Conservation (phyloP, 345 rosid genomes). For the Populus deltoides region DNA sequence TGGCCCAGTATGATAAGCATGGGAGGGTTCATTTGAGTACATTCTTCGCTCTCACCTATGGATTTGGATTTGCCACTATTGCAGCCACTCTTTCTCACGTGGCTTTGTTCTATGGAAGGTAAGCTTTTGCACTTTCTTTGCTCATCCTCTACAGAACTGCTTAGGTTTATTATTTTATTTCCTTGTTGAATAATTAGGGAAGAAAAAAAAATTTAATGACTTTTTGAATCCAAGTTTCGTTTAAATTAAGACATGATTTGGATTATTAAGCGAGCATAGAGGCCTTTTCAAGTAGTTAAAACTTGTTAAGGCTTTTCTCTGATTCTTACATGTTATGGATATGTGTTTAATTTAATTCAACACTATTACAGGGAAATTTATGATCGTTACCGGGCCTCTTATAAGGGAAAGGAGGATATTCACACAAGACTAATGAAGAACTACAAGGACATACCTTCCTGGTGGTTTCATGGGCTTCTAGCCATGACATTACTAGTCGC, state of each 20-base stretch:
- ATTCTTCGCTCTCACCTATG: slow-evolving; percentile 43
- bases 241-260: no score
- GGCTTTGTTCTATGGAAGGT: slow-evolving; percentile 48
- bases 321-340: no score
- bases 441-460: slow-evolving; percentile 40
- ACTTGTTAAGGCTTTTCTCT: no score
- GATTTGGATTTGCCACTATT: slow-evolving; percentile 37
- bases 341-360: not conserved
- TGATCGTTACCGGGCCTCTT: slow-evolving; percentile 31
- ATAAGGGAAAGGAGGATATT: slow-evolving; percentile 31
- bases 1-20: slow-evolving; percentile 13
- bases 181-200: no score
- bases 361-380: slow-evolving; percentile 37
- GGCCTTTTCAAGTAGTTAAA: no score
- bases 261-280: no score
- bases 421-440: slow-evolving; percentile 43
- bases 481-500: slow-evolving; percentile 21
- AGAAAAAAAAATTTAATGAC: no score
- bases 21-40: slow-evolving; percentile 43
- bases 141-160: not conserved
- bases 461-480: slow-evolving; percentile 46
- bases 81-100: slow-evolving; percentile 37
- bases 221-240: no score
- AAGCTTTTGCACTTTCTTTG: not conserved
- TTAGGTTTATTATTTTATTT: no score